A percentile compares a stretch with the other conserved stretches of the same genome.
These are phyloP conservation scores for Blumeriella jaapii DNA, from an alignment of 2,329 filamentous ascomycete genomes.

Conservation along the genomic window DNA sequence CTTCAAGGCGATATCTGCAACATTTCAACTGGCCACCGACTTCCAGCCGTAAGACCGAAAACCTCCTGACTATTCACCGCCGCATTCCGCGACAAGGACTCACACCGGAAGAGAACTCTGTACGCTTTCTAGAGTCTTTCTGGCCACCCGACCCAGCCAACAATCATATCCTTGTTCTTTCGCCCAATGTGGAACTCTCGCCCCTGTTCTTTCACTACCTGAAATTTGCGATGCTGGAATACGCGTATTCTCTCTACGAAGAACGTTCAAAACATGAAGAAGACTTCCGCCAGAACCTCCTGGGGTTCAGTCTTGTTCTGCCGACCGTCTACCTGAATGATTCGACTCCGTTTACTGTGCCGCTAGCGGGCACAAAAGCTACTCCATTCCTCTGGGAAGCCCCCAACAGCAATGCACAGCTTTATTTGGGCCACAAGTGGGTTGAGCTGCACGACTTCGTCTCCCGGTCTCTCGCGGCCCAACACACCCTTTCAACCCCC, in stretches of 20 bases:
- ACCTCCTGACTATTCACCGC: constrained; percentile 58
- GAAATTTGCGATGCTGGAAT: constrained; percentile 66
- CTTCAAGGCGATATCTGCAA: constrained; percentile 50
- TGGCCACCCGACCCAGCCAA: constrained; percentile 56
- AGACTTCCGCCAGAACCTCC: constrained; percentile 42
- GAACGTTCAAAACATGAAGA: too few relatives aligned
- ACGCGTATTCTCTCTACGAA: constrained; percentile 53
- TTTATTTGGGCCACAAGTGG: constrained; percentile 84
- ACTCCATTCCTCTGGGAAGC: constrained; percentile 67
- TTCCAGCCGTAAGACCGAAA: constrained; percentile 30
- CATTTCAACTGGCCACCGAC: constrained; percentile 56
- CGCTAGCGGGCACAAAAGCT: constrained; percentile 21
- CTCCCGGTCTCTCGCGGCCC: constrained; percentile 29
- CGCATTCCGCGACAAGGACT: constrained; percentile 52
- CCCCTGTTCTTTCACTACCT: constrained; percentile 79
- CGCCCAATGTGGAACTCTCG: constrained; percentile 68
- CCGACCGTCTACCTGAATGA: constrained; percentile 55
- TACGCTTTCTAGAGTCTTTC: constrained; percentile 75
- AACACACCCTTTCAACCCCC: constrained; percentile 28
- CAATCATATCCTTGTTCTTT: constrained; percentile 75
- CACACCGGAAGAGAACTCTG: constrained; percentile 58
- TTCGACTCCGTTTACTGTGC: constrained; percentile 39
- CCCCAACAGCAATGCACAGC: constrained; percentile 68
- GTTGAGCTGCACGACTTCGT: constrained; percentile 73
- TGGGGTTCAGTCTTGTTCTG: constrained; percentile 72